Evolutionary conservation across 169 alveolate genomes (phyloP).

Genomic region (Plasmodium knowlesi): DNA sequence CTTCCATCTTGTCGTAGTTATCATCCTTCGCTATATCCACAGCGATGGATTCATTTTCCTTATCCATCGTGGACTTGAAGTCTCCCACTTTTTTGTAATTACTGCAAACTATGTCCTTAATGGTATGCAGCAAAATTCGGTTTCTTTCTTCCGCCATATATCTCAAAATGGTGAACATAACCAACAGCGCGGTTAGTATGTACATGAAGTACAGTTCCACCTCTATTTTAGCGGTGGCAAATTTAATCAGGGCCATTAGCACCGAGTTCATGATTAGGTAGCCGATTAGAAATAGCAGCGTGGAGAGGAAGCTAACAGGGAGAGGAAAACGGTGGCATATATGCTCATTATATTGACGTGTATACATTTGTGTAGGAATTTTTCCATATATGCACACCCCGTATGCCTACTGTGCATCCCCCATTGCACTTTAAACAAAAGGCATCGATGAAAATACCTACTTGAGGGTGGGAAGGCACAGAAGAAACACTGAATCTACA

Average conservation of each 20-base stretch:
- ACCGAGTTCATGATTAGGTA: slow-evolving; percentile 9
- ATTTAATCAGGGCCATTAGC: slow-evolving; percentile 4
- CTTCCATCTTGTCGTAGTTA: slow-evolving; percentile 21
- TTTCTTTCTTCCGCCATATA: slow-evolving; percentile 38
- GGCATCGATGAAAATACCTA: background rate
- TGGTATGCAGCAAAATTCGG: slow-evolving; percentile 7
- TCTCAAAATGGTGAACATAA: slow-evolving; percentile 50
- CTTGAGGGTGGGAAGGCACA: slow-evolving; percentile 62
- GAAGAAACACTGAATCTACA: slow-evolving; percentile 55
- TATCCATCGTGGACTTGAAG: background rate
- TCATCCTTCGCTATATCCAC: slow-evolving; percentile 28
- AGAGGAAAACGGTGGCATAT: background rate
- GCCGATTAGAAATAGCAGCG: slow-evolving; percentile 7
- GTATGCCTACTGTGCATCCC: background rate
- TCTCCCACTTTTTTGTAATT: background rate
- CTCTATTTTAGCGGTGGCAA: background rate
- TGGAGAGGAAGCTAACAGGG: slow-evolving; percentile 8
- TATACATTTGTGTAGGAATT: background rate
- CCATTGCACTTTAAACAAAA: background rate
- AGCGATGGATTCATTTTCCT: slow-evolving; percentile 53
- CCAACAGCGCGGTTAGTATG: slow-evolving; percentile 24
- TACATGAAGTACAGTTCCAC: slow-evolving; percentile 25
- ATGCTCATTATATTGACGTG: background rate
- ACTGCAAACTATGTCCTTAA: slow-evolving; percentile 38
- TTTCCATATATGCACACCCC: background rate